These are phyloP conservation scores for Beauveria medogensis DNA, from an alignment of 2,329 filamentous ascomycete genomes.

Conservation along the genomic window DNA sequence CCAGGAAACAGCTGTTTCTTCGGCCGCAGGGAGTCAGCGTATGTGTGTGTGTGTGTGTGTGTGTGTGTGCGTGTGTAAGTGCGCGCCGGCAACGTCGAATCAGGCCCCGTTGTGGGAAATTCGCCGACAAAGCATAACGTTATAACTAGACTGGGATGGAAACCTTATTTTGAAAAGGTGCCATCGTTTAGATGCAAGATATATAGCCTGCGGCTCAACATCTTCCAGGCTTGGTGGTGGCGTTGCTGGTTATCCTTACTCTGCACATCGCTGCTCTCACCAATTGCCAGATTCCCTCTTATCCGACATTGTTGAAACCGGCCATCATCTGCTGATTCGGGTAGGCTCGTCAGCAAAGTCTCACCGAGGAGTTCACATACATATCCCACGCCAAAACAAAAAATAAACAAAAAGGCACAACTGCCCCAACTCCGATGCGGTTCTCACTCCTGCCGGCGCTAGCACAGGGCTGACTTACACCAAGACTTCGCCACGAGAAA, in stretches of 20 bases:
- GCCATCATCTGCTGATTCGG: neutral
- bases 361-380: neutral
- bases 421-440: neutral
- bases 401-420: neutral
- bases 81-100: neutral
- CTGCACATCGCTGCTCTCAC: neutral
- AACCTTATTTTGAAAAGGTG: no score
- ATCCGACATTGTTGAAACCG: neutral
- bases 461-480: constrained; percentile 1
- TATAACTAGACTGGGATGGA: no score
- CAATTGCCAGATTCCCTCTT: neutral
- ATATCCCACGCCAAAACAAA: neutral
- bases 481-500: neutral
- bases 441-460: neutral
- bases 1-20: neutral
- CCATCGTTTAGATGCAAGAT: neutral
- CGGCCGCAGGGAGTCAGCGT: neutral
- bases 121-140: no score
- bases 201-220: neutral
- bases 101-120: neutral
- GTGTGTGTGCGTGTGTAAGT: neutral
- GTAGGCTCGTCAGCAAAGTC: neutral
- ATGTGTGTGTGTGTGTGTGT: neutral
- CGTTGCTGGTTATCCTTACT: neutral
- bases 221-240: no score